Evolutionary conservation across 1,284 basidiomycete genomes (phyloP), one percentile per base, ranked within the genome.

Genomic region (Trichosporon ovoides): DNA sequence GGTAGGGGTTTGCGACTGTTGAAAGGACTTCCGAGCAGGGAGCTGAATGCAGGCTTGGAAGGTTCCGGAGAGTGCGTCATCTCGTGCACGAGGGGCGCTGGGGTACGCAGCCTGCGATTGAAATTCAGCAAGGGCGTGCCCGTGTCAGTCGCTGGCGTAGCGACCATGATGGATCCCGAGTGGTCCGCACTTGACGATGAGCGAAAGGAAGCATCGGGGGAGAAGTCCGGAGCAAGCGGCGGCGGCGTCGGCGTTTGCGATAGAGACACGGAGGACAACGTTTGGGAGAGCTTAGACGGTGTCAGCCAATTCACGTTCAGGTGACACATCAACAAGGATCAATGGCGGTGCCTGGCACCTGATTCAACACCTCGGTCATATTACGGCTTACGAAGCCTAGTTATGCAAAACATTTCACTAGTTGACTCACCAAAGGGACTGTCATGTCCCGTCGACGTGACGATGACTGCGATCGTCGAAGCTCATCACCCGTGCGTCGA

Each of bases 1-100:
- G 43, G 43, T 14, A 48, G 22, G 43, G 43, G 43, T 19, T 48
- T 48, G 43, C 43, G 43, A 31, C 11, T 57, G 38, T 59, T 63
- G 59, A 75, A 75, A 12, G 73, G 73, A 48, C 69, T 70, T 18
- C 72, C 72, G 3, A 73, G 67, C 20, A 73, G 67, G 18, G 69
- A 64, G n/a, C 70, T 57, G 14, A 67, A 57, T 2, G 65, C 63
- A 0, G 71, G 71, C 19, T 72, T 61, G 18, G 72, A 68, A 2
- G 68, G 70, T 0, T 68, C 72, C n/a, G 66, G 61, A 1, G 72
- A 69, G 40, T 55, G 54, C 37, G 58, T 34, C 34, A 64, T 36
- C 49, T 65, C 53, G 52, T 51, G 37, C 35, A 53, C 52, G 28
- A 59, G 43, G 1, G 58, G 53, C 6, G 62, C 56, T 3, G 62